A percentile compares a stretch with the other conserved stretches of the same genome.
Conservation (phyloP, 352 stramenopile genomes). For the Phytopythium litorale region DNA sequence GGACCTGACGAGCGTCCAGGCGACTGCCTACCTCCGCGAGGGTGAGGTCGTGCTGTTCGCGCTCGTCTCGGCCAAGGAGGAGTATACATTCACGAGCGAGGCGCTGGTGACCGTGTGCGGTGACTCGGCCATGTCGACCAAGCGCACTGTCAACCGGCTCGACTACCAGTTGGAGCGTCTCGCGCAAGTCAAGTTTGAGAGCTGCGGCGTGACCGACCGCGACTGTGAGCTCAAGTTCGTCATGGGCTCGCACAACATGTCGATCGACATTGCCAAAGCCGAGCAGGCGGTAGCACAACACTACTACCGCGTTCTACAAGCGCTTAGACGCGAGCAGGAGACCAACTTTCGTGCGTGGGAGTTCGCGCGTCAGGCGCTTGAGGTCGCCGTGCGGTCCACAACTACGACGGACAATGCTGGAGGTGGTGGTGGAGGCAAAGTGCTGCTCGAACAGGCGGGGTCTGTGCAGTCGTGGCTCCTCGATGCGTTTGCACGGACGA, state of each 20-base stretch:
- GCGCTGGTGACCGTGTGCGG: constrained; percentile 38
- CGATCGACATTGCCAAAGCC: constrained; percentile 45
- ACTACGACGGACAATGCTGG: constrained; percentile 17
- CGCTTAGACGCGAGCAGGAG: constrained; percentile 35
- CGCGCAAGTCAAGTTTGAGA: constrained; percentile 39
- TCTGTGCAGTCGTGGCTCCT: constrained; percentile 42
- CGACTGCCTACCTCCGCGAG: constrained; percentile 35
- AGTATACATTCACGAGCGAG: constrained; percentile 60
- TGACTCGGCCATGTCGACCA: constrained; percentile 40
- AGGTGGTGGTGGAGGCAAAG: constrained; percentile 26
- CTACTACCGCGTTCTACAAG: constrained; percentile 54
- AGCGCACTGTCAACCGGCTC: constrained; percentile 41
- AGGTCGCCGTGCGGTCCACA: constrained; percentile 21
- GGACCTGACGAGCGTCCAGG: constrained; percentile 37
- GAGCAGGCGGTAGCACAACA: constrained; percentile 24
- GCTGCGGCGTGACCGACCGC: constrained; percentile 32
- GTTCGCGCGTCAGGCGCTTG: constrained; percentile 33
- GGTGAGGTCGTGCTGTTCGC: constrained; percentile 47
- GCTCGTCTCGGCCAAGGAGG: constrained; percentile 47
- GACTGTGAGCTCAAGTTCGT: constrained; percentile 61
- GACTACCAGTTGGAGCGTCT: constrained; percentile 26
- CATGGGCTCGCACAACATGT: constrained; percentile 30
- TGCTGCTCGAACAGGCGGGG: constrained; percentile 36
- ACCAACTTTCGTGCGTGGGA: constrained; percentile 45
- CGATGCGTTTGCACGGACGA: constrained; percentile 34